Conservation (phyloP, 805 yeast genomes). For the Spathaspora gorwiae region DNA sequence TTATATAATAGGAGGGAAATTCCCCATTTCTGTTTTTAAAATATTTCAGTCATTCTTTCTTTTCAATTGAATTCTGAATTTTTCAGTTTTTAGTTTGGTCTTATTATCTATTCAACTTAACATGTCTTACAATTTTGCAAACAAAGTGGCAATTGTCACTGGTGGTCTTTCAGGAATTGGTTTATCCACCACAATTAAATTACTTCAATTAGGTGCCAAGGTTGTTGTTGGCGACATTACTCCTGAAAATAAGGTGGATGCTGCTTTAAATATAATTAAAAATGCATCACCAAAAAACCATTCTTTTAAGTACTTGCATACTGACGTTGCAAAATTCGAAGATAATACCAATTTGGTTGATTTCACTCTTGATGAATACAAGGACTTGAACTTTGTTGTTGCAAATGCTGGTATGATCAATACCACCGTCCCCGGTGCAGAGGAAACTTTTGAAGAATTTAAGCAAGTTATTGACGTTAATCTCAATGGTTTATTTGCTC, state of each 20-base stretch:
- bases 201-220: conserved; percentile 13
- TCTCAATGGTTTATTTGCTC: conserved; percentile 11
- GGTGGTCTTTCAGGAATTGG: conserved; percentile 18
- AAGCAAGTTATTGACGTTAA: conserved; percentile 8
- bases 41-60: not conserved
- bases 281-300: conserved; percentile 3
- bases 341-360: conserved; percentile 6
- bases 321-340: conserved; percentile 8
- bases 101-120: not conserved
- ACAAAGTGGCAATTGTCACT: conserved; percentile 12
- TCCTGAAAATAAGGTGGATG: conserved; percentile 3
- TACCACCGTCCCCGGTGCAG: conserved; percentile 6
- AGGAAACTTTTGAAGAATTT: conserved; percentile 10
- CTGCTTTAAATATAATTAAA: conserved; percentile 4
- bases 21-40: no score
- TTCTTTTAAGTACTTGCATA: conserved; percentile 5
- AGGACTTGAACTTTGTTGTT: conserved; percentile 9
- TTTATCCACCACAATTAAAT: conserved; percentile 11
- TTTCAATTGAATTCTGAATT: not conserved
- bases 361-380: conserved; percentile 7
- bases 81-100: not conserved
- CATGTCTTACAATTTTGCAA: conserved; percentile 8
- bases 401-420: conserved; percentile 13
- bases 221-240: conserved; percentile 13
- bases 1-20: no score